Percentiles rank a stretch among this genome's conserved stretches.
phyloP scores from a whole-genome alignment of 805 yeast genomes.

The Pichia paraexigua region DNA sequence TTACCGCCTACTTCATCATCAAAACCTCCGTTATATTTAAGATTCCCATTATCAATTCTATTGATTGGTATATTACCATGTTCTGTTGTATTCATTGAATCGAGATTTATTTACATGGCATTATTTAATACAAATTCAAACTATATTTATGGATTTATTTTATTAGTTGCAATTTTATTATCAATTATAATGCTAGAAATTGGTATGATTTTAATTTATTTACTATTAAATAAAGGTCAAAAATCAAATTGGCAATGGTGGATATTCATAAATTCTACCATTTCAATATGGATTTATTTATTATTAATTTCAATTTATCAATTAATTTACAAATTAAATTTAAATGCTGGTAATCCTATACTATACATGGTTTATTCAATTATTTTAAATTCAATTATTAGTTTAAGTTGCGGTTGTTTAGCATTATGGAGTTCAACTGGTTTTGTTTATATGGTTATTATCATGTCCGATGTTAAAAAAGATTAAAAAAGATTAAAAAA shows the following conservation, averaged over 20 bases:
- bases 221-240: conserved; percentile 45
- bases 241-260: conserved; percentile 73
- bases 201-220: conserved; percentile 59
- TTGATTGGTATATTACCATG: conserved; percentile 71
- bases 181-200: conserved; percentile 61
- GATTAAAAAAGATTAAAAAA: not conserved
- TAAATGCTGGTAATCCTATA: conserved; percentile 58
- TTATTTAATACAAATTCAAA: conserved; percentile 51
- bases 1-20: not conserved
- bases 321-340: conserved; percentile 45
- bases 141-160: conserved; percentile 71
- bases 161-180: conserved; percentile 51
- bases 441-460: conserved; percentile 39
- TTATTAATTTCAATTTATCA: conserved; percentile 63
- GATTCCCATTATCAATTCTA: conserved; percentile 29
- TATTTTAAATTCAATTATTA: conserved; percentile 52
- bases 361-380: conserved; percentile 68
- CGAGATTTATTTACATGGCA: conserved; percentile 63
- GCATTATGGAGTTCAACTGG: conserved; percentile 60
- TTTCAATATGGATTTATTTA: conserved; percentile 66
- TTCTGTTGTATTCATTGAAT: conserved; percentile 71
- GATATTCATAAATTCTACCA: conserved; percentile 58
- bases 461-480: not conserved
- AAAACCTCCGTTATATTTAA: conserved; percentile 27
- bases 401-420: conserved; percentile 68